Evolutionary conservation across 768 basidiomycete genomes (phyloP).

Genomic region (Pisolithus microcarpus): DNA sequence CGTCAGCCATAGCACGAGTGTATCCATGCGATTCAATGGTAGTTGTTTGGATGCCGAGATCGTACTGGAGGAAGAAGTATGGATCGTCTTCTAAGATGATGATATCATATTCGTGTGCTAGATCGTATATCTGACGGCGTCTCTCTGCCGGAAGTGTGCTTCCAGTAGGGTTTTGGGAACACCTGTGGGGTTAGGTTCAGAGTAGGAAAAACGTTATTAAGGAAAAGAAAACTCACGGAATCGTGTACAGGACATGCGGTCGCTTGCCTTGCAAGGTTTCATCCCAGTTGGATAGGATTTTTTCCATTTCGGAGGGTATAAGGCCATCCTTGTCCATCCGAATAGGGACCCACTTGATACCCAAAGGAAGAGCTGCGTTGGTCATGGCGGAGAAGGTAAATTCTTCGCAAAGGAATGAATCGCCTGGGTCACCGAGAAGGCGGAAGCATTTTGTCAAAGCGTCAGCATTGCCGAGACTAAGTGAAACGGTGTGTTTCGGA

Average conservation of each 20-base stretch:
- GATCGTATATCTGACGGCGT: constrained; percentile 40
- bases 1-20: constrained; percentile 25
- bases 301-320: constrained; percentile 43
- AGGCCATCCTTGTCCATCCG: constrained; percentile 45
- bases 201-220: neutral
- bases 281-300: constrained; percentile 37
- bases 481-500: constrained; percentile 26
- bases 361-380: constrained; percentile 34
- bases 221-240: constrained; percentile 34
- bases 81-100: constrained; percentile 49
- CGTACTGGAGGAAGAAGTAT: constrained; percentile 45
- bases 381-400: constrained; percentile 38
- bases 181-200: constrained; percentile 12
- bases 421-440: constrained; percentile 35
- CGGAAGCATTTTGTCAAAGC: constrained; percentile 37
- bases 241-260: constrained; percentile 46
- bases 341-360: constrained; percentile 37
- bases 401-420: constrained; percentile 38
- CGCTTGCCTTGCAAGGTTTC: constrained; percentile 35
- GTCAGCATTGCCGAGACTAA: constrained; percentile 37
- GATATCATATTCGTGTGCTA: constrained; percentile 43
- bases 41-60: constrained; percentile 17
- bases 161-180: constrained; percentile 46
- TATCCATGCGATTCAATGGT: constrained; percentile 22
- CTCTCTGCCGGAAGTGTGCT: constrained; percentile 39